A percentile compares a stretch with the other conserved stretches of the same genome.
These are phyloP conservation scores for Recurvomyces mirabilis DNA, from an alignment of 495 filamentous ascomycete genomes.

Conservation along the genomic window DNA sequence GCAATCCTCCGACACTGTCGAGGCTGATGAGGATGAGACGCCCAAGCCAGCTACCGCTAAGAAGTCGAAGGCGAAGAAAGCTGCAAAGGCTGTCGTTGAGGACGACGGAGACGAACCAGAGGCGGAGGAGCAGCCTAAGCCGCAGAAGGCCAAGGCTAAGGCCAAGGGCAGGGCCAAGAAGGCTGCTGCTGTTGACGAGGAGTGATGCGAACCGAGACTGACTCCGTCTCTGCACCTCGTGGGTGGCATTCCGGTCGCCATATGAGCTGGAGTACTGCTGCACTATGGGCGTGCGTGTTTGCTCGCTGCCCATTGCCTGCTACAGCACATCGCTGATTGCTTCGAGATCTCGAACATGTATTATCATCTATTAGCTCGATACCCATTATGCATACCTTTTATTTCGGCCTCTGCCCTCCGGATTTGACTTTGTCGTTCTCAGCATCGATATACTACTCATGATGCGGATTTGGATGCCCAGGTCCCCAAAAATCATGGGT, in stretches of 20 bases:
- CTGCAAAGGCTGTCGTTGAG: constrained; percentile 20
- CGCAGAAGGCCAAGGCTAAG: constrained; percentile 19
- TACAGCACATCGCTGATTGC: too few species aligned
- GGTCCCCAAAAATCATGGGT: too few species aligned
- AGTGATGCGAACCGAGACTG: background rate
- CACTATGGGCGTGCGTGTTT: too few species aligned
- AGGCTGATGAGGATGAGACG: constrained; percentile 20
- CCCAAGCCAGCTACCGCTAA: constrained; percentile 23
- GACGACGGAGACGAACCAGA: constrained; percentile 6
- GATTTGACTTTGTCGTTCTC: too few species aligned
- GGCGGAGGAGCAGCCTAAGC: constrained; percentile 23
- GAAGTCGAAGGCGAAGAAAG: constrained; percentile 22
- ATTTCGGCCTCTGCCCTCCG: too few species aligned
- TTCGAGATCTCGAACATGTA: too few species aligned
- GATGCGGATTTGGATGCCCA: too few species aligned
- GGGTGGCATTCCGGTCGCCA: too few species aligned
- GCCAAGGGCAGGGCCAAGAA: constrained; percentile 23
- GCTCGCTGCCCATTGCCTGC: too few species aligned
- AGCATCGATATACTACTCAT: too few species aligned
- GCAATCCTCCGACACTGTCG: constrained; percentile 18
- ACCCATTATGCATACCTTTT: constrained; percentile 1
- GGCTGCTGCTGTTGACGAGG: constrained; percentile 19
- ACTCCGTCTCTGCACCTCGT: too few species aligned
- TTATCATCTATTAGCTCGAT: background rate
- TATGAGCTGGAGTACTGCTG: too few species aligned